These are phyloP conservation scores for Linnemannia schmuckeri DNA, from an alignment of 192 early-diverging fungal species.

Conservation along the genomic window DNA sequence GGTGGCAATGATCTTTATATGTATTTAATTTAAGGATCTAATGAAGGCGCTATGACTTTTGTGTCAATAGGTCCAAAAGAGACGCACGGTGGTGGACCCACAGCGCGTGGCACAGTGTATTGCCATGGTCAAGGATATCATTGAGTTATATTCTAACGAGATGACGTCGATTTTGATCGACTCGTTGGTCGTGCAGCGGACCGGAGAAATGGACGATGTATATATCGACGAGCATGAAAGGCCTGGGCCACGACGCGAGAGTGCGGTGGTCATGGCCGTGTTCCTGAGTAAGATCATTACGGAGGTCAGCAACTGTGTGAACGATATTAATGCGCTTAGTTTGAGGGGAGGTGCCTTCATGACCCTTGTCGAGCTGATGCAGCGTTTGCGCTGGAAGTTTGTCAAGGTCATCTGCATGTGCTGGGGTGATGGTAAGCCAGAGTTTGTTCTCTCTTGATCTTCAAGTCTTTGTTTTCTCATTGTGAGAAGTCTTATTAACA, in stretches of 20 bases:
- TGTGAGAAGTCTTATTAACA: not conserved
- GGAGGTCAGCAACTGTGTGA: slow-evolving; percentile 81
- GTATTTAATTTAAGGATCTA: not conserved
- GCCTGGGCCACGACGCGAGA: slow-evolving; percentile 63
- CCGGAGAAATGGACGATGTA: not conserved
- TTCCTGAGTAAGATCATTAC: slow-evolving; percentile 83
- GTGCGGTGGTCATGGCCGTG: slow-evolving; percentile 74
- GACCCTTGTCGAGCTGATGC: slow-evolving; percentile 77
- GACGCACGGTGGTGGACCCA: slow-evolving; percentile 67
- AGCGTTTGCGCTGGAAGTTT: slow-evolving; percentile 78
- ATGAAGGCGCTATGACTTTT: not conserved
- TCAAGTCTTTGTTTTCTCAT: not conserved
- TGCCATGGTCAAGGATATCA: slow-evolving; percentile 72
- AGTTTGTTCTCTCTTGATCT: not conserved
- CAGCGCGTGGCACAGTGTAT: slow-evolving; percentile 75
- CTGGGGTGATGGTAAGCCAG: slow-evolving; percentile 78
- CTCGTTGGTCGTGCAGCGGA: slow-evolving; percentile 54
- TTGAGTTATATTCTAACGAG: slow-evolving; percentile 71
- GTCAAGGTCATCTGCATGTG: slow-evolving; percentile 81
- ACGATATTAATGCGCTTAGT: slow-evolving; percentile 81
- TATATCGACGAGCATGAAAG: not conserved
- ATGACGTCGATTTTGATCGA: slow-evolving; percentile 67
- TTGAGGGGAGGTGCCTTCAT: slow-evolving; percentile 80
- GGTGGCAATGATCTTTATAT: not conserved
- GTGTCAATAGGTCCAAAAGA: slow-evolving; percentile 31